Conservation (phyloP, 441 rosid genomes). For the Manihot esculenta region DNA sequence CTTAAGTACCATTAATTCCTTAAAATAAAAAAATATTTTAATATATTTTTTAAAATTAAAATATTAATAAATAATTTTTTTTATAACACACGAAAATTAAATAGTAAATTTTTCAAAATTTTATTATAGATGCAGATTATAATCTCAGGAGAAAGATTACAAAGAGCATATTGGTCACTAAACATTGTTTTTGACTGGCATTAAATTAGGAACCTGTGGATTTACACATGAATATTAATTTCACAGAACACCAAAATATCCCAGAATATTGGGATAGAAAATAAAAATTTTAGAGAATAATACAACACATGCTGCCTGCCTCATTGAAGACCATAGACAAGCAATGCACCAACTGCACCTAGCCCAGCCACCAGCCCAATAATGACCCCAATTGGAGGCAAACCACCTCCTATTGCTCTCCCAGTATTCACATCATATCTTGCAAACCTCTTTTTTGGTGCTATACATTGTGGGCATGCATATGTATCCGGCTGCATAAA, state of each 20-base stretch:
- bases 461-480: conserved; percentile 85
- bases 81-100: too few relatives aligned
- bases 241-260: not conserved
- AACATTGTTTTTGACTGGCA: not conserved
- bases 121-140: too few relatives aligned
- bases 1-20: too few relatives aligned
- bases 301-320: not conserved
- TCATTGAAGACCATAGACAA: conserved; percentile 86
- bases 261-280: not conserved
- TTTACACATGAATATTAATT: not conserved
- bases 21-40: too few relatives aligned
- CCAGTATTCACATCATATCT: conserved; percentile 80
- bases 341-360: conserved; percentile 82
- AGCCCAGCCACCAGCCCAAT: conserved; percentile 74
- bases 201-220: not conserved
- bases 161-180: not conserved
- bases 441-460: conserved; percentile 90
- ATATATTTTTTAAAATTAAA: too few relatives aligned
- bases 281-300: not conserved
- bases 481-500: conserved; percentile 66
- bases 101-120: too few relatives aligned
- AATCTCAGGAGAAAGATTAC: too few relatives aligned
- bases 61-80: too few relatives aligned
- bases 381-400: conserved; percentile 85
- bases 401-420: conserved; percentile 81